Evolutionary conservation across 129 eudicot genomes (phyloP), one percentile per base, ranked within the genome.

Genomic region (Chrysanthemum lavandulifolium): DNA sequence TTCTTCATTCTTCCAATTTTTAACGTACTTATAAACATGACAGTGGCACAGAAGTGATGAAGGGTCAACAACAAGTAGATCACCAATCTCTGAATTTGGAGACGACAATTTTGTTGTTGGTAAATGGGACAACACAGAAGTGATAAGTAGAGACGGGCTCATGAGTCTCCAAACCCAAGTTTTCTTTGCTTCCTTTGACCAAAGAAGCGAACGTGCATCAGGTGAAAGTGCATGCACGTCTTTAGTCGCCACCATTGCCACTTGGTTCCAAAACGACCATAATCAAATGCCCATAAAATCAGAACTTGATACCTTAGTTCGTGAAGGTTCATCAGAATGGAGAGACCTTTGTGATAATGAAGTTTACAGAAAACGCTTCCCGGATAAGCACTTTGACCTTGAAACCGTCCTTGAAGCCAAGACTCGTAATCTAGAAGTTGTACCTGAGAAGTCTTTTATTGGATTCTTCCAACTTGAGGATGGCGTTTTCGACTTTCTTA

Each of bases 141-240:
- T 87, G 9, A 70, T 36, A 62, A 87, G 85, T 68, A 79, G 92
- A 33, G 92, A 87, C 21, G 87, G 89, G 53, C 69, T 73, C 13
- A 72, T 87, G 87, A 80, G 74, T 54, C 71, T 87, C n/a, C 52
- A 77, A 74, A 74, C 89, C 6, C 79, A 74, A 61, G 76, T 83
- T n/a, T 86, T 86, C 80, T 86, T 83, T 43, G 84, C 91, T 50
- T 83, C 91, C 13, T 84, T 86, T 48, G 91, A 86, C 72, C 91
- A 86, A 67, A 81, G 86, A 60, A 83, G 82, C 29, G 84, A 79
- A 68, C 65, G 74, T 8, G 92, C 89, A 13, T 85, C 82, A 0
- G 92, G 92, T 18, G 85, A 84, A 48, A 84, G 92, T 56, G 92
- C 92, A 3, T 87, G 92, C 80, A 84, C 92, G 4, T 65, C 83